Evolutionary conservation across 2,329 filamentous ascomycete genomes (phyloP), one percentile per base, ranked within the genome.

Genomic region (Verticillium zaregamsianum): DNA sequence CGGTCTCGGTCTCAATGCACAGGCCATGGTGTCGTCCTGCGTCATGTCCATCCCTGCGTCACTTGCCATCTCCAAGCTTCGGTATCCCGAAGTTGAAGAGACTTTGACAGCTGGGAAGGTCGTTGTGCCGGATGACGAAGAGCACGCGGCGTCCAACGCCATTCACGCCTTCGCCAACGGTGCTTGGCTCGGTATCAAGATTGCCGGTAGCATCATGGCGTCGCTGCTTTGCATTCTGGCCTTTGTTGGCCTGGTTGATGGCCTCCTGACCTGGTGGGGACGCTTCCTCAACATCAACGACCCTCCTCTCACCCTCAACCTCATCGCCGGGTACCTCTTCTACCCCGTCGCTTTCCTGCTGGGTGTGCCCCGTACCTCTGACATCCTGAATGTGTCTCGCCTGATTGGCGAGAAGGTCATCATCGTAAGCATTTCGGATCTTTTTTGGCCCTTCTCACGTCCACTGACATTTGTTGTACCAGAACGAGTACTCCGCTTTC

Each of bases 41-140:
- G 93, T 97, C 74, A 97, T 97, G 93, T 93, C 90, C 69, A 97
- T 97, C 66, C 93, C 93, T 0, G 93, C 93, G 1, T 96, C 92
- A 3, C 83, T 97, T 15, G 93, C 93, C 58, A 88, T 95, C 64
- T 94, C 90, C 66, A 97, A 97, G 79, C 83, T 97, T 69, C 90
- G 93, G 62, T 97, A 90, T 74, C 93, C 93, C 3, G 93, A 97
- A 78, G 89, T 87, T 3, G 92, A 96, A 74, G 90, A 94, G 75
- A 91, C 92, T 0, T 80, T 96, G 39, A 97, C 93, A 0, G 89
- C 91, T 5, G 92, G 92, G 61, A 86, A 87, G 20, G 89, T 95
- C 33, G 87, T 94, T 52, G 85, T 96, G 31, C 92, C 92, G 2
- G 89, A 95, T 35, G 89, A 93, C 60, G 85, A 89, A 7, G 89